phyloP scores from a whole-genome alignment of 1,139 yeast species.

The Taphrina communis region DNA sequence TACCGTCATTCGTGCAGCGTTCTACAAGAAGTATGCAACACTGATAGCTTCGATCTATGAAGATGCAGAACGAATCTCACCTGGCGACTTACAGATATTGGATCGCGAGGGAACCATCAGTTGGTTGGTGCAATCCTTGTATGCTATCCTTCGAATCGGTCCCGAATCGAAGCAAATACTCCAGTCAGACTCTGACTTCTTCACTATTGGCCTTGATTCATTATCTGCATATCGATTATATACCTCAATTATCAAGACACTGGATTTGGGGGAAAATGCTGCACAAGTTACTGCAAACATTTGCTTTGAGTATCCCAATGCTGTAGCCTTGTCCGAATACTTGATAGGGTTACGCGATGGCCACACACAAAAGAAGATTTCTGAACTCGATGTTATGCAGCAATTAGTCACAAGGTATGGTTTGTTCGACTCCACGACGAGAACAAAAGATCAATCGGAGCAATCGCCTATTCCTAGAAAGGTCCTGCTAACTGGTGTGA shows the following conservation, averaged over 20 bases:
- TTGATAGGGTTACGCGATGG: not conserved
- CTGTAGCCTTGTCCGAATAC: not conserved
- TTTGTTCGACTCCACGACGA: not conserved
- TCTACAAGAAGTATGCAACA: conserved; percentile 9
- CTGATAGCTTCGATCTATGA: conserved; percentile 7
- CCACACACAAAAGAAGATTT: not conserved
- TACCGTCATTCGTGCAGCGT: conserved; percentile 11
- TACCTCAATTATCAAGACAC: not conserved
- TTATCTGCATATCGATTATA: conserved; percentile 5
- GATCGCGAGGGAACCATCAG: not conserved
- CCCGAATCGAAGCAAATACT: not conserved
- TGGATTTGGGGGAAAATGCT: conserved; percentile 4
- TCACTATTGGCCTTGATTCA: conserved; percentile 7
- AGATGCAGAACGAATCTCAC: not conserved
- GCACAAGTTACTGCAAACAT: conserved; percentile 1
- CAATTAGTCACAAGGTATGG: not conserved
- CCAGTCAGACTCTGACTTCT: not conserved
- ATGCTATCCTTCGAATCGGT: not conserved
- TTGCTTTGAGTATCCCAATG: conserved; percentile 10
- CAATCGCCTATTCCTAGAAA: not conserved
- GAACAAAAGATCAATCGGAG: too few relatives aligned
- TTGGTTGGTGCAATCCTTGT: not conserved
- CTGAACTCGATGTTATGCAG: not conserved
- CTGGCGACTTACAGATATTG: not conserved
- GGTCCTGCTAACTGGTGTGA: conserved; percentile 4